Evolutionary conservation across 106 monocot species (phyloP).

Genomic region (Cymbidium sinense): DNA sequence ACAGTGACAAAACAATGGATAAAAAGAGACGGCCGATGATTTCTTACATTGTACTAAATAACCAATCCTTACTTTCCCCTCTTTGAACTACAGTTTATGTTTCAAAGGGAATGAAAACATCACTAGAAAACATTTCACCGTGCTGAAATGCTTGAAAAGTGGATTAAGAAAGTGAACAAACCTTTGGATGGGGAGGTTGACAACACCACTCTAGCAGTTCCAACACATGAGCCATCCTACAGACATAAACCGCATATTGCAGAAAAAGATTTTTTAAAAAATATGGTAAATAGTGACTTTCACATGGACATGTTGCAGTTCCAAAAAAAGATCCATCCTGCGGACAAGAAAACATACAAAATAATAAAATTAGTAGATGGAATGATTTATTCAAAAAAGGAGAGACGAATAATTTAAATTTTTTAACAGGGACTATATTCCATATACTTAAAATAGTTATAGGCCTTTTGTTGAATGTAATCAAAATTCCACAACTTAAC

Average conservation of each 20-base stretch:
- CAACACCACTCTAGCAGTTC: background rate
- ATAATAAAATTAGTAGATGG: background rate
- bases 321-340: conserved; percentile 4
- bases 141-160: background rate
- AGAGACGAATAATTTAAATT: background rate
- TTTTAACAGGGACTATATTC: background rate
- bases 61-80: too few species aligned
- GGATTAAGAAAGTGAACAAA: background rate
- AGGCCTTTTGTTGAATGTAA: background rate
- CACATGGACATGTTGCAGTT: background rate
- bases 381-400: background rate
- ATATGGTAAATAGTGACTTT: background rate
- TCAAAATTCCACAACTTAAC: background rate
- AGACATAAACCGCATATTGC: background rate
- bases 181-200: background rate
- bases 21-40: too few species aligned
- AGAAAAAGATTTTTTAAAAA: background rate
- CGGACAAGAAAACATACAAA: background rate
- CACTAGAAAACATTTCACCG: background rate
- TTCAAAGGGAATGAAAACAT: background rate
- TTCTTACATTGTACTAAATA: too few species aligned
- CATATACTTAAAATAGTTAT: background rate
- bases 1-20: too few species aligned
- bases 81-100: background rate
- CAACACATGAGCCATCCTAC: background rate